Evolutionary conservation across 805 yeast genomes (phyloP).

Genomic region (Hermanozyma aechmeae): DNA sequence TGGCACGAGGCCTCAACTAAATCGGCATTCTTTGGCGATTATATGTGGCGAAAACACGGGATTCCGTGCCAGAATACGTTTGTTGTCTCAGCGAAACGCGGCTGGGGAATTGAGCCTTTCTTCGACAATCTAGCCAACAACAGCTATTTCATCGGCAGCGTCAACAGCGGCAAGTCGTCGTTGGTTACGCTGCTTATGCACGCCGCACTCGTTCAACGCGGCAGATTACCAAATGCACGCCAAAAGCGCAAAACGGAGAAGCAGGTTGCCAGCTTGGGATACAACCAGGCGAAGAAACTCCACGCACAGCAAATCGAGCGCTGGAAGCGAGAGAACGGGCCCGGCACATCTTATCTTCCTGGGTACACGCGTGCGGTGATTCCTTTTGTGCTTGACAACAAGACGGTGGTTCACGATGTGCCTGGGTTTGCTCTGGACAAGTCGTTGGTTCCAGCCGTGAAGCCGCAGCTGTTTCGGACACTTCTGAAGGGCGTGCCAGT

Average conservation of each 20-base stretch:
- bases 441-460: constrained; percentile 20
- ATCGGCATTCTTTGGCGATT: constrained; percentile 25
- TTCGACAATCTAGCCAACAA: constrained; percentile 25
- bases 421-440: constrained; percentile 31
- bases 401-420: constrained; percentile 30
- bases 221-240: constrained; percentile 6
- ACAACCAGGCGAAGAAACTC: neutral
- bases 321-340: constrained; percentile 21
- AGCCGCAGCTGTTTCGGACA: constrained; percentile 14
- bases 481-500: constrained; percentile 20
- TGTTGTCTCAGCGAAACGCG: constrained; percentile 39
- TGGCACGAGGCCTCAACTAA: constrained; percentile 14
- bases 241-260: constrained; percentile 4
- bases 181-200: constrained; percentile 40
- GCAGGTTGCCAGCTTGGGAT: neutral
- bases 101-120: constrained; percentile 43
- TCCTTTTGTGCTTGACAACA: constrained; percentile 18
- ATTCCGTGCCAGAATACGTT: constrained; percentile 33
- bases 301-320: neutral
- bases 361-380: constrained; percentile 58
- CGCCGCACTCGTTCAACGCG: constrained; percentile 4
- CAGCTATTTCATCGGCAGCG: constrained; percentile 52
- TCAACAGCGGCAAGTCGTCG: constrained; percentile 65
- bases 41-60: constrained; percentile 19
- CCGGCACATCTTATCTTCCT: constrained; percentile 48